Evolutionary conservation across 805 yeast species (phyloP).

Genomic region (Cyberlindnera japonica): DNA sequence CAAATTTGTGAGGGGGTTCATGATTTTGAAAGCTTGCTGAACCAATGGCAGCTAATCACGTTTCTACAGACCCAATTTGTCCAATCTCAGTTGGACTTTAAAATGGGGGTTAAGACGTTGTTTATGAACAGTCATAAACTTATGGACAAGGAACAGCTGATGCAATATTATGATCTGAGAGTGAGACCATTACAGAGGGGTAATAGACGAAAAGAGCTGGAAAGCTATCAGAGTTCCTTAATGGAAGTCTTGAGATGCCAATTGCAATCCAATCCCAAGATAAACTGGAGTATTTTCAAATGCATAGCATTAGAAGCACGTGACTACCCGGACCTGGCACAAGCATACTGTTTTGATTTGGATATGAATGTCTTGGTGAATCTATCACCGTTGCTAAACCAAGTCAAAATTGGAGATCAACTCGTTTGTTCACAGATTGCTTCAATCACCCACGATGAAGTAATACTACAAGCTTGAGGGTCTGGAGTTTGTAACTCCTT

Average conservation of each 20-base stretch:
- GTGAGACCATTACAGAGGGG: conserved; percentile 10
- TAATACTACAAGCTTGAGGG: conserved; percentile 10
- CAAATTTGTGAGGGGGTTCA: conserved; percentile 8
- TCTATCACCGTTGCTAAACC: conserved; percentile 5
- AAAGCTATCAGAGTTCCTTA: conserved; percentile 1
- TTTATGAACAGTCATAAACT: conserved; percentile 10
- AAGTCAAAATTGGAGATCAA: conserved; percentile 16
- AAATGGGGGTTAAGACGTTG: conserved; percentile 12
- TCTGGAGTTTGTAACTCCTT: too few relatives aligned
- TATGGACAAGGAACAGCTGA: conserved; percentile 3
- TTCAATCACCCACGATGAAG: conserved; percentile 6
- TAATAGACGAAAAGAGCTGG: neutral
- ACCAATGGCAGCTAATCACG: conserved; percentile 17
- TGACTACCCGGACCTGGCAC: conserved; percentile 2
- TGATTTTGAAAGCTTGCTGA: conserved; percentile 13
- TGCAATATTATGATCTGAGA: conserved; percentile 8
- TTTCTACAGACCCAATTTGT: conserved; percentile 11
- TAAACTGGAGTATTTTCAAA: conserved; percentile 11
- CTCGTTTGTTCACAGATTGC: conserved; percentile 14
- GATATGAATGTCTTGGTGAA: conserved; percentile 9
- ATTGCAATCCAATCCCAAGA: neutral
- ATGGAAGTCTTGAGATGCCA: neutral
- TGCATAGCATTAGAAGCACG: conserved; percentile 9
- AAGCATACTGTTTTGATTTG: conserved; percentile 14
- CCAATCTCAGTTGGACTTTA: conserved; percentile 11